Evolutionary conservation across 2,329 filamentous ascomycete species (phyloP), one percentile per base, ranked within the genome.

Genomic region (Parasarocladium wereldwijsianum): DNA sequence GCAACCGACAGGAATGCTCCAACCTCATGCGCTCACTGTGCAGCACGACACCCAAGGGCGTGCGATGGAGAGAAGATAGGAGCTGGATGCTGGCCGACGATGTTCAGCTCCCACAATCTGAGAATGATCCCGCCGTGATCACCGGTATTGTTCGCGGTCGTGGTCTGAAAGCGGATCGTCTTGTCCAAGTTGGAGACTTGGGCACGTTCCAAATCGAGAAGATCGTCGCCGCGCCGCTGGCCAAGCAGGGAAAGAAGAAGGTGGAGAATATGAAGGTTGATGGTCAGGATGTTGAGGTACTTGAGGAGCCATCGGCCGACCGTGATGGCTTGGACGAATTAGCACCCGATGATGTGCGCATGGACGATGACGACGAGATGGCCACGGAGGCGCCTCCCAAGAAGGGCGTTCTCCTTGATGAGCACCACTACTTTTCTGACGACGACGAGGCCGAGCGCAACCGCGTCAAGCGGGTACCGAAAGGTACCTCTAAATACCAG

Each of bases 361-460:
- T 93, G 83, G 52, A 64, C 14, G 28, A 30, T 19, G 19, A 21
- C 19, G 69, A 70, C 14, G 57, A 58, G 11, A 54, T 51, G 38
- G 49, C 49, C 17, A 49, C 54, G 43, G 40, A 40, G 3, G 33
- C 34, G 5, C 41, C 41, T 8, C 62, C 66, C 24, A 76, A 76
- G 47, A 93, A 87, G 55, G 90, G 87, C 39, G 90, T 98, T 1
- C 60, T 98, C 23, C 64, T 98, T 8, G 90, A 98, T 41, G 87
- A 96, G 40, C 87, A 98, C 51, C 87, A 96, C 50, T 98, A 98
- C 53, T 98, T 96, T 48, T 86, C 86, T 0, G 87, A 96, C 24
- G 84, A 90, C 26, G 78, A 90, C 31, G 63, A 67, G 24, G 46
- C 52, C 26, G 45, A 44, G 12, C 43, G 34, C 12, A 55, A 64